A percentile compares a stretch with the other conserved stretches of the same genome.
These are phyloP conservation scores for Neurospora cerealis DNA, from an alignment of 495 filamentous ascomycete genomes.

Conservation along the genomic window DNA sequence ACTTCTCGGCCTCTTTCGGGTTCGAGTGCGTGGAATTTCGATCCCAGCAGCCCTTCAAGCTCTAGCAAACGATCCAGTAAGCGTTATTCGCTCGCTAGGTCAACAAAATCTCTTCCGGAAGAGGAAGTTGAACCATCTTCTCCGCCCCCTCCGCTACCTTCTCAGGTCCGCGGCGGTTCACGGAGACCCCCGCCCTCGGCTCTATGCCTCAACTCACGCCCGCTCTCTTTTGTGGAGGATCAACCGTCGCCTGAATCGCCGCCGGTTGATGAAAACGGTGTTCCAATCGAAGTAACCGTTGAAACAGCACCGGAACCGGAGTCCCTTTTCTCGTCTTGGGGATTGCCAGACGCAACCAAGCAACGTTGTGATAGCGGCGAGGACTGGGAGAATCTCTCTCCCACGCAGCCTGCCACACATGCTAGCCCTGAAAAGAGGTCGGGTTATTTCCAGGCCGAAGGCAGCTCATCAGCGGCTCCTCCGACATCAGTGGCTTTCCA, in stretches of 20 bases:
- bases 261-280: neutral
- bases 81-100: constrained; percentile 28
- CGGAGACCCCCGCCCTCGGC: constrained; percentile 34
- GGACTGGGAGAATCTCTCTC: neutral
- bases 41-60: neutral
- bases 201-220: constrained; percentile 29
- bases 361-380: neutral
- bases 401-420: neutral
- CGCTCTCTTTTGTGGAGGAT: constrained; percentile 40
- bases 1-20: constrained; percentile 17
- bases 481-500: neutral
- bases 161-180: constrained; percentile 8
- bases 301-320: constrained; percentile 15
- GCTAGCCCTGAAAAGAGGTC: neutral
- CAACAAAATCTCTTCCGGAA: constrained; percentile 8
- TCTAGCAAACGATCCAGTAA: constrained; percentile 23
- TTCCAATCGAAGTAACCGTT: neutral
- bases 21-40: neutral
- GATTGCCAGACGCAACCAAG: neutral
- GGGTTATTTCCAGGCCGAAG: neutral
- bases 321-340: constrained; percentile 19
- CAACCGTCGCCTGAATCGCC: constrained; percentile 31
- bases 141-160: neutral
- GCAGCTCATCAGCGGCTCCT: neutral
- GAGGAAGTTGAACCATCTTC: constrained; percentile 2